phyloP scores from a whole-genome alignment of 768 basidiomycete species.

The Boletus vinaceobasis region DNA sequence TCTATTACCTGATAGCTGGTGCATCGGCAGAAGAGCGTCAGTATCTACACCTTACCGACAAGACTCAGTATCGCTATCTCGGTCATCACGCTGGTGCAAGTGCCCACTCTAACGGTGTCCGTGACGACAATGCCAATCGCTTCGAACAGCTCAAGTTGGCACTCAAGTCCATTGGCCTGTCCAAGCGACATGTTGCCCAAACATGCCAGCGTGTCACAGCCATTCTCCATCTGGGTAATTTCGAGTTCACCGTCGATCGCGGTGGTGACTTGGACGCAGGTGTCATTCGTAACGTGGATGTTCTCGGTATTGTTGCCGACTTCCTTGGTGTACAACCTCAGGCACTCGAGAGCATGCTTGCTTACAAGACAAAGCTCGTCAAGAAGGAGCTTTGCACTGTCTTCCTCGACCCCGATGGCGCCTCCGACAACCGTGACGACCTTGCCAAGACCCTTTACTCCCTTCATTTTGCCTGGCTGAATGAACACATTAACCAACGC shows the following conservation, averaged over 20 bases:
- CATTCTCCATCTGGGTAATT: constrained; percentile 84
- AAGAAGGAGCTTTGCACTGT: constrained; percentile 97
- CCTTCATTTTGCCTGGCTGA: constrained; percentile 92
- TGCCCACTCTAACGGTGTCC: constrained; percentile 44
- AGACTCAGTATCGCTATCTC: constrained; percentile 81
- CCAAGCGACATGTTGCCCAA: constrained; percentile 88
- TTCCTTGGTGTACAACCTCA: constrained; percentile 60
- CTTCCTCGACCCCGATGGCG: constrained; percentile 87
- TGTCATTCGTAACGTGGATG: no score
- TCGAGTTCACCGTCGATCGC: constrained; percentile 83
- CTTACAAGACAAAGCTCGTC: constrained; percentile 88
- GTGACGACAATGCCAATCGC: constrained; percentile 75
- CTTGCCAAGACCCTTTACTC: constrained; percentile 92
- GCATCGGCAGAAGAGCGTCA: constrained; percentile 84
- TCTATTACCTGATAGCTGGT: constrained; percentile 94
- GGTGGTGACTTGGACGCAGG: no score
- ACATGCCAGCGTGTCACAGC: constrained; percentile 47
- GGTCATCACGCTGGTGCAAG: constrained; percentile 58
- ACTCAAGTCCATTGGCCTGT: constrained; percentile 88
- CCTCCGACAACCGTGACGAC: constrained; percentile 89
- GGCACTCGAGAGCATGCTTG: constrained; percentile 69
- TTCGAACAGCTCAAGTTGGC: constrained; percentile 95
- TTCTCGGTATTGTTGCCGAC: constrained; percentile 42
- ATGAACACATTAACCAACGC: constrained; percentile 93
- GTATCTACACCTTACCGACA: constrained; percentile 81